phyloP scores from a whole-genome alignment of 306 rosid genomes.

The Vicia sativa region DNA sequence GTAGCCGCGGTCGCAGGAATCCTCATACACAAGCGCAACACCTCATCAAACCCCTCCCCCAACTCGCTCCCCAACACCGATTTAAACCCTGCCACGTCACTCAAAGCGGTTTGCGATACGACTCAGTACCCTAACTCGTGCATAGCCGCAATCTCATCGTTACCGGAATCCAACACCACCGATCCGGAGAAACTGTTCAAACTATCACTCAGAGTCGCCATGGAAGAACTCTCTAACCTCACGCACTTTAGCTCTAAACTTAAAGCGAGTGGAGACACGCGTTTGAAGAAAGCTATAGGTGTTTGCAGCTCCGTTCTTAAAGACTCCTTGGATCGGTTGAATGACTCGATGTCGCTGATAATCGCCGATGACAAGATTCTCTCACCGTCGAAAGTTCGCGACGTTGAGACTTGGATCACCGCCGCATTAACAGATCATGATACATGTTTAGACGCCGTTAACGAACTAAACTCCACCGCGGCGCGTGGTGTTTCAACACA shows the following conservation, averaged over 20 bases:
- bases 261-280: conserved; percentile 28
- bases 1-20: conserved; percentile 58
- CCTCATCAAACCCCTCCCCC: conserved; percentile 41
- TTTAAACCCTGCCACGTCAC: conserved; percentile 67
- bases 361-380: conserved; percentile 34
- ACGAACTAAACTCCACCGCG: conserved; percentile 59
- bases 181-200: conserved; percentile 68
- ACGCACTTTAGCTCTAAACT: conserved; percentile 23
- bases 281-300: conserved; percentile 31
- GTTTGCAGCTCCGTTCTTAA: conserved; percentile 56
- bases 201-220: conserved; percentile 79
- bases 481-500: conserved; percentile 11
- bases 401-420: conserved; percentile 75
- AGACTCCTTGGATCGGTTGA: conserved; percentile 65
- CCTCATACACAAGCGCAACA: conserved; percentile 54
- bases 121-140: conserved; percentile 84
- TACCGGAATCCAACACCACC: conserved; percentile 59
- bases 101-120: conserved; percentile 63
- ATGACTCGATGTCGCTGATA: conserved; percentile 60
- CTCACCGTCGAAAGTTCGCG: conserved; percentile 44
- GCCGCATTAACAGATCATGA: conserved; percentile 73
- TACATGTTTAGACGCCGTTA: conserved; percentile 76
- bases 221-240: conserved; percentile 58
- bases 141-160: conserved; percentile 57
- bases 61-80: conserved; percentile 40